Evolutionary conservation across 768 basidiomycete species (phyloP), one percentile per base, ranked within the genome.

Genomic region (Agaricus sinodeliciosus): DNA sequence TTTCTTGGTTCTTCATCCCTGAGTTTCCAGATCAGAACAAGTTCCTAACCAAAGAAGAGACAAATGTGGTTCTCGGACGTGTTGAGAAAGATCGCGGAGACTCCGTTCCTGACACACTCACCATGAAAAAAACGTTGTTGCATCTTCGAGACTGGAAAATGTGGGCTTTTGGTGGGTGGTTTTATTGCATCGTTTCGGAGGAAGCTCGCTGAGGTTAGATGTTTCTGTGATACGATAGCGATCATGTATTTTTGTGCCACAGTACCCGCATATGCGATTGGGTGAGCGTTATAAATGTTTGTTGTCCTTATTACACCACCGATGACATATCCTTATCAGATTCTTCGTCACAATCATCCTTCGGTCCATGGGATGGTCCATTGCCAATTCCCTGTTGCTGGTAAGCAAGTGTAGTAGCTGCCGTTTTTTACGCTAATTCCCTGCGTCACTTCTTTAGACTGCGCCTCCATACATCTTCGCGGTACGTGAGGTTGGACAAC

Each of bases 161-260:
- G n/a, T 76, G 75, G 74, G 68, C 68, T 15, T 72, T 72, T 58
- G 69, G 77, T 74, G 57, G 43, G 64, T 3, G 40, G 25, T 49
- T 26, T 19, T 18, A 54, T 35, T 11, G 8, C 31, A 4, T 42
- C 16, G 39, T 54, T 45, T 19, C 18, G 9, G 25, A n/a, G 51
- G 28, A 39, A 12, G 9, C 8, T 9, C 11, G 37, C 12, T 31
- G 22, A 9, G 27, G 49, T 28, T 45, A 4, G 43, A 27, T 43
- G n/a, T 49, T 42, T 43, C 37, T 22, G 56, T 44, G 19, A 34
- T 39, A 28, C 3, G 47, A 22, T 48, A 76, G 73, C 68, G 26
- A 8, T 76, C 25, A 79, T 79, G 77, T 76, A 73, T 55, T 67
- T 78, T 63, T 78, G 75, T 59, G 67, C 72, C 9, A 75, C 75